These are phyloP conservation scores for Waltergamsia citrina DNA, from an alignment of 2,329 filamentous ascomycete genomes.

Conservation along the genomic window DNA sequence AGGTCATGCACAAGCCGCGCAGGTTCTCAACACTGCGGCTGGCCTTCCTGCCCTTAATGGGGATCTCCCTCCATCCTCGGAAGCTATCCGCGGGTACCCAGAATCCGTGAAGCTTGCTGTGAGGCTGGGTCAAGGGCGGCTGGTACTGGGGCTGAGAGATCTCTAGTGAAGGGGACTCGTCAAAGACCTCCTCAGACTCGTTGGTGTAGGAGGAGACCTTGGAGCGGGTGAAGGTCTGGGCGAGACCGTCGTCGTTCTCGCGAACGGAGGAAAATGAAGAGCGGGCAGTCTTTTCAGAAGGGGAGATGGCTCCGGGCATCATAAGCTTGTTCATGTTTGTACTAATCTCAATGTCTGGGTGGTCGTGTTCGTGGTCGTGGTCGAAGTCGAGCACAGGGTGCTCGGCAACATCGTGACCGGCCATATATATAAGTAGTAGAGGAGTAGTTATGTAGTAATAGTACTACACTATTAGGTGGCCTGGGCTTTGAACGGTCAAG, in stretches of 20 bases:
- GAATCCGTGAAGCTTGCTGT: slow-evolving; percentile 47
- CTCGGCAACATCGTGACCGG: slow-evolving; percentile 14
- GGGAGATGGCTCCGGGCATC: slow-evolving; percentile 21
- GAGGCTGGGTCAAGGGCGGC: slow-evolving; percentile 43
- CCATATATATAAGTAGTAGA: slow-evolving; percentile 16
- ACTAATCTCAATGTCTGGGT: no score
- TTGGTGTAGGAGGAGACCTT: slow-evolving; percentile 51
- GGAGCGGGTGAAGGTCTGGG: slow-evolving; percentile 54
- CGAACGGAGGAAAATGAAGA: slow-evolving; percentile 54
- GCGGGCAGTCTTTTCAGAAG: slow-evolving; percentile 30
- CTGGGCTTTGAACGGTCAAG: no score
- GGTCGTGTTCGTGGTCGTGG: slow-evolving; percentile 2
- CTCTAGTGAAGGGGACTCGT: slow-evolving; percentile 32
- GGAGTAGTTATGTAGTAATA: background rate
- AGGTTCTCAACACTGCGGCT: slow-evolving; percentile 55
- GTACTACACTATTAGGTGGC: no score
- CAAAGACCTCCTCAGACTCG: slow-evolving; percentile 40
- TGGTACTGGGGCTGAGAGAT: slow-evolving; percentile 36
- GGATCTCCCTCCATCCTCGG: slow-evolving; percentile 54
- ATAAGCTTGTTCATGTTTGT: background rate
- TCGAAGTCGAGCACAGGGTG: slow-evolving; percentile 18
- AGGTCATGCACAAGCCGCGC: slow-evolving; percentile 43
- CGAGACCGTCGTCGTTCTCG: slow-evolving; percentile 47
- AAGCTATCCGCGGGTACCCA: slow-evolving; percentile 50
- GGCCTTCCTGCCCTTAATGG: slow-evolving; percentile 46